These are phyloP conservation scores for Colletotrichum tamarilloi DNA, from an alignment of 2,329 filamentous ascomycete genomes.

Conservation along the genomic window DNA sequence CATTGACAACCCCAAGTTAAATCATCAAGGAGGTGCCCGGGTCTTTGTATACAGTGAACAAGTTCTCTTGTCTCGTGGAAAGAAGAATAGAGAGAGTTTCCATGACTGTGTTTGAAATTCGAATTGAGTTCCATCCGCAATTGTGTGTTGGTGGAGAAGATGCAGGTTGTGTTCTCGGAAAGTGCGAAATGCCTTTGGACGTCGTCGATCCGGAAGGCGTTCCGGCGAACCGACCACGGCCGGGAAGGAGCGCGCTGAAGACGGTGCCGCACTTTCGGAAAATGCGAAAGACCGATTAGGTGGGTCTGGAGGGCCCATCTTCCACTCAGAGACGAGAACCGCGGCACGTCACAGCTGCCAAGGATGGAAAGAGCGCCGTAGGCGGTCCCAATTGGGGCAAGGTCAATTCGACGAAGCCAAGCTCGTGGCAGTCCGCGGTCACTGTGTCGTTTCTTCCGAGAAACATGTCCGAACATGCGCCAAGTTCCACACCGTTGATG, in stretches of 20 bases:
- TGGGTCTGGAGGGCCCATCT: not conserved
- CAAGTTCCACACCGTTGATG: not conserved
- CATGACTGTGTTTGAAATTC: not conserved
- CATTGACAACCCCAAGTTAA: not conserved
- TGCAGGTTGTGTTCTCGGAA: constrained; percentile 3
- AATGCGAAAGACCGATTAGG: constrained; percentile 19
- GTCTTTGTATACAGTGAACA: not conserved
- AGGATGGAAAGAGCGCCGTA: not conserved
- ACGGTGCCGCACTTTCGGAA: constrained; percentile 23
- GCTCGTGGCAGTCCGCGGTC: not conserved
- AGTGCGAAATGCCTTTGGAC: constrained; percentile 2
- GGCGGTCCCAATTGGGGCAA: not conserved
- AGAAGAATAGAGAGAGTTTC: not conserved
- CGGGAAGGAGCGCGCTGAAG: not conserved
- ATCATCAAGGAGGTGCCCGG: not conserved
- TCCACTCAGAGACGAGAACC: not conserved
- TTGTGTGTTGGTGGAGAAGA: not conserved
- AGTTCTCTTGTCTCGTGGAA: not conserved
- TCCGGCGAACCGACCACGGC: not conserved
- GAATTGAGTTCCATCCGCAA: not conserved
- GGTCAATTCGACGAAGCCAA: not conserved
- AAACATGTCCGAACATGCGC: not conserved
- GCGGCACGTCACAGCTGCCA: not conserved
- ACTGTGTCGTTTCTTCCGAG: not conserved
- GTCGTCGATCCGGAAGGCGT: not conserved